Evolutionary conservation across 2,329 filamentous ascomycete genomes (phyloP), one percentile per base, ranked within the genome.

Genomic region (Penicillium sp.): DNA sequence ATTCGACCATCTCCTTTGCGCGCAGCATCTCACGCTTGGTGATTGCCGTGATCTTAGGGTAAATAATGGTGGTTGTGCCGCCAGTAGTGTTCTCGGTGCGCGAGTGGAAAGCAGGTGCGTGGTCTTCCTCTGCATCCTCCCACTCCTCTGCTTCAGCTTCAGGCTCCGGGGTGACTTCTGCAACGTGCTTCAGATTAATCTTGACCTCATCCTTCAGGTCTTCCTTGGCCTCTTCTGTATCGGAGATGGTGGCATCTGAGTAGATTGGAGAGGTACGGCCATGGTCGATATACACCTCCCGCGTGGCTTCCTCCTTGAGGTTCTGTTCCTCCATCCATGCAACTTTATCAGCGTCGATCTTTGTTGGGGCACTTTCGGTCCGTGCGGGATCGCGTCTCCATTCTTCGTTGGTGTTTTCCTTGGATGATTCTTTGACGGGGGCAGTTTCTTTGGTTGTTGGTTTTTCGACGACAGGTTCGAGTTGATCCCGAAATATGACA

Each of bases 41-140:
- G 90, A 57, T 88, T 75, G 50, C 33, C 4, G 41, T 59, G 18
- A 54, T 53, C 60, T 84, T 84, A 9, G 93, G 93, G 33, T 87
- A 86, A 6, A 95, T 77, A 45, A 95, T 76, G 21, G 82, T 80
- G 5, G 83, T 85, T 8, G 81, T 78, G 31, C 80, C 83, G 16
- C 82, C 81, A 26, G 85, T 88, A 42, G 89, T 88, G 62, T 88
- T 88, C 46, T 91, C 89, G 21, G 84, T 82, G 58, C 85, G 84
- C 10, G 89, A 91, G 61, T 87, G 85, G 36, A 89, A 85, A 2
- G 90, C 94, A 23, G 85, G 86, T 52, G 89, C 89, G 21, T 87
- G 87, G 62, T 86, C 83, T n/a, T 85, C 83, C 47, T 85, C 83
- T 54, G 83, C 84, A 57, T 91, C 89, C 12, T 89, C 87, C 15